These are phyloP conservation scores for Colletotrichum sp. DNA, from an alignment of 2,329 filamentous ascomycete species.

Conservation along the genomic window DNA sequence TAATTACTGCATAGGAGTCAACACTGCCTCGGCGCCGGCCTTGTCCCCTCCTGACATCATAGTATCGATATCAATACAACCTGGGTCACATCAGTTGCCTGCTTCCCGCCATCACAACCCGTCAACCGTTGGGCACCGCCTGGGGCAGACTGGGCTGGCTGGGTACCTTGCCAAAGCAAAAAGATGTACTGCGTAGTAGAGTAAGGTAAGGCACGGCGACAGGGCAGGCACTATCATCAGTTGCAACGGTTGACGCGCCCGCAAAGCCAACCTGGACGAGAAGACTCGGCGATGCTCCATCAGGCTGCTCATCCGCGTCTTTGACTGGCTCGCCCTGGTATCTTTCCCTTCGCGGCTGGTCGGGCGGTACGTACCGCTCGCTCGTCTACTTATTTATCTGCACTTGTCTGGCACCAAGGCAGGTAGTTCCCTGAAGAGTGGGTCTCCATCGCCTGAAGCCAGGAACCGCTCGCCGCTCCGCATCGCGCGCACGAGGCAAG, in stretches of 20 bases:
- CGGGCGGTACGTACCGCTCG: not conserved
- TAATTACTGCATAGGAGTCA: not conserved
- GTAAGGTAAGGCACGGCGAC: not conserved
- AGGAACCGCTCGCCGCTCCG: slow-evolving; percentile 19
- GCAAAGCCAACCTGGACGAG: not conserved
- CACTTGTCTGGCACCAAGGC: not conserved
- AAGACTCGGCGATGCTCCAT: not conserved
- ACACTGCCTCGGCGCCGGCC: not conserved
- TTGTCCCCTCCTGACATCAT: not conserved
- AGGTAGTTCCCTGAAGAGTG: not conserved
- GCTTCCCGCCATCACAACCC: not conserved
- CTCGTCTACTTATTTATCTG: not conserved
- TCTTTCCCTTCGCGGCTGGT: not conserved
- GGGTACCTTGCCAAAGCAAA: not conserved
- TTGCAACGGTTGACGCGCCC: not conserved
- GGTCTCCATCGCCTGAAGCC: not conserved
- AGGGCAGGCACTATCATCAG: not conserved
- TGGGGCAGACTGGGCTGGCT: not conserved
- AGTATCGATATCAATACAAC: not conserved
- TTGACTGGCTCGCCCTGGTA: not conserved
- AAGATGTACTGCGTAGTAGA: not conserved
- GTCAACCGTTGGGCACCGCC: not conserved
- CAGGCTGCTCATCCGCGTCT: not conserved
- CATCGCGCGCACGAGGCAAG: slow-evolving; percentile 20
- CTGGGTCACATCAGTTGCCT: not conserved